Conservation (phyloP, 2,329 filamentous ascomycete genomes). For the Akanthomyces dipterigenus region DNA sequence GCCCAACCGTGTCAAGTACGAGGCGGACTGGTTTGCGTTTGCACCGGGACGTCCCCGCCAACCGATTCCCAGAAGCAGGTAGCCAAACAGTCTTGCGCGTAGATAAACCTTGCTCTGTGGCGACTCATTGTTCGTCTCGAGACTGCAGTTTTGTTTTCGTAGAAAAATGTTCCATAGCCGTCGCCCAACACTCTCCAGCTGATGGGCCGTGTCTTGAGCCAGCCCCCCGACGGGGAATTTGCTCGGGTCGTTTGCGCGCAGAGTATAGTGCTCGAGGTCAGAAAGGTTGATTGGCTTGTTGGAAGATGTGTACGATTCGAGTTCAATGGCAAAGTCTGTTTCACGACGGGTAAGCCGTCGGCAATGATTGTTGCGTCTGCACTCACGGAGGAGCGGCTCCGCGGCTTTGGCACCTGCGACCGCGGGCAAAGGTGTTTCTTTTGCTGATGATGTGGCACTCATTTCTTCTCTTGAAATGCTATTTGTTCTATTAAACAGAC, state of each 20-base stretch:
- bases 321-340: neutral
- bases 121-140: neutral
- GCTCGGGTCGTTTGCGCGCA: neutral
- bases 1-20: constrained; percentile 59
- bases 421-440: neutral
- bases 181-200: neutral
- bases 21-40: neutral
- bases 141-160: neutral
- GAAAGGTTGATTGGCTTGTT: neutral
- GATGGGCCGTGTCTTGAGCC: neutral
- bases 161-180: constrained; percentile 1
- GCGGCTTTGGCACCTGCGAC: neutral
- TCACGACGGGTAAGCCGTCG: neutral
- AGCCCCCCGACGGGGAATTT: neutral
- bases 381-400: neutral
- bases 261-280: neutral
- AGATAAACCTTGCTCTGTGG: neutral
- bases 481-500: no score
- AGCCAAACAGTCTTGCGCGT: neutral
- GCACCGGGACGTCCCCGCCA: neutral
- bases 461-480: neutral
- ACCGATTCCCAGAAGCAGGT: neutral
- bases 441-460: neutral
- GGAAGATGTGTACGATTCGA: neutral
- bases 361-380: neutral